Evolutionary conservation across 2,329 filamentous ascomycete genomes (phyloP).

Genomic region (Nemania serpens): DNA sequence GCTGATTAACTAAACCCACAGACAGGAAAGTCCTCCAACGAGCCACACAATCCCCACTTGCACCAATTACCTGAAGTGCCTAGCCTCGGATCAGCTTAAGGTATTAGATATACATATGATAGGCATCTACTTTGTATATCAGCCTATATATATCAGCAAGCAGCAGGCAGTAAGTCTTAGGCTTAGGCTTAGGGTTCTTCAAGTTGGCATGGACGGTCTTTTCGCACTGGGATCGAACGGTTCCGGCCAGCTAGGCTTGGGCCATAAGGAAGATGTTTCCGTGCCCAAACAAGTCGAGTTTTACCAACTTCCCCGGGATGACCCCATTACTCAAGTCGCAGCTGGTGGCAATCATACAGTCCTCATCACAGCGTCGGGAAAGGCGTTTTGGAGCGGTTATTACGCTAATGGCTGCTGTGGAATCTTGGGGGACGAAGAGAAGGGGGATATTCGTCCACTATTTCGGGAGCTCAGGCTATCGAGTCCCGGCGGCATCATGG

Average conservation of each 20-base stretch:
- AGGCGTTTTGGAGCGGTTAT: constrained; percentile 70
- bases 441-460: constrained; percentile 38
- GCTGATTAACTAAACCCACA: too few species aligned
- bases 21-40: too few species aligned
- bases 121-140: too few species aligned
- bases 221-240: constrained; percentile 79
- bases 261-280: constrained; percentile 72
- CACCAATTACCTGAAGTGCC: too few species aligned
- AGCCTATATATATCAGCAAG: background rate
- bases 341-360: constrained; percentile 90
- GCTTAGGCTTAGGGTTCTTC: background rate
- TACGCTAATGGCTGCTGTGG: constrained; percentile 60
- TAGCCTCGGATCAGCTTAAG: too few species aligned
- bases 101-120: too few species aligned
- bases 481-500: constrained; percentile 35
- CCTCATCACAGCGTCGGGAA: constrained; percentile 63
- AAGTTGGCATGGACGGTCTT: constrained; percentile 53
- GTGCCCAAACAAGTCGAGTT: constrained; percentile 68
- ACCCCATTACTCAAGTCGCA: constrained; percentile 47
- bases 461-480: constrained; percentile 49
- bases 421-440: constrained; percentile 38
- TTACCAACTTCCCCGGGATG: constrained; percentile 44
- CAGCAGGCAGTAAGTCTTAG: background rate
- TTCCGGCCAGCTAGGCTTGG: constrained; percentile 72
- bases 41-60: too few species aligned